Percentiles rank a stretch among this genome's conserved stretches.
Evolutionary conservation across 2,329 filamentous ascomycete genomes (phyloP).

Genomic region (Talaromyces sp.): DNA sequence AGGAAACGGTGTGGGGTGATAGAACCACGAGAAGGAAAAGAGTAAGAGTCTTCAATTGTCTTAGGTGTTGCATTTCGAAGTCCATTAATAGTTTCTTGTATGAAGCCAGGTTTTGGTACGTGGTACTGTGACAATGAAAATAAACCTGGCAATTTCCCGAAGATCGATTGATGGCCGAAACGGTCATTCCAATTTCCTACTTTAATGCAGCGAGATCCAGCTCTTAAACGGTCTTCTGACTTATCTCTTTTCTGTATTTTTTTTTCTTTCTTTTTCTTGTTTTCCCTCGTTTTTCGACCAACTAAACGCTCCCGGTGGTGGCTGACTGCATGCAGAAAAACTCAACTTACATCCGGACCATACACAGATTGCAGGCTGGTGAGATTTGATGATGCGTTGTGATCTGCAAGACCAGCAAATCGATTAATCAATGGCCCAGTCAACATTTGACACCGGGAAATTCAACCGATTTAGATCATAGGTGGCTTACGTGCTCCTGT

Average conservation of each 20-base stretch:
- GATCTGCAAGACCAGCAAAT: background rate
- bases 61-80: background rate
- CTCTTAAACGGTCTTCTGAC: background rate
- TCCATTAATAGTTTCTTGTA: background rate
- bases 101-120: background rate
- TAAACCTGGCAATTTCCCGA: background rate
- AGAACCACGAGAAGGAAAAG: background rate
- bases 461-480: background rate
- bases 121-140: background rate
- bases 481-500: background rate
- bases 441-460: background rate
- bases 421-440: background rate
- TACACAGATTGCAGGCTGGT: background rate
- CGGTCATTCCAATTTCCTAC: background rate
- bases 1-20: background rate
- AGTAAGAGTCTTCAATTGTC: background rate
- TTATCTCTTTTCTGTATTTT: background rate
- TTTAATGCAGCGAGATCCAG: background rate
- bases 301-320: background rate
- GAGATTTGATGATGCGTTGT: background rate
- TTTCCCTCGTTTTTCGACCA: background rate
- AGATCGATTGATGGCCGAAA: background rate
- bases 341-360: background rate
- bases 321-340: background rate
- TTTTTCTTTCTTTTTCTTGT: background rate